Evolutionary conservation across 2,329 filamentous ascomycete species (phyloP), one percentile per base, ranked within the genome.

Genomic region (Neofusicoccum parvum): DNA sequence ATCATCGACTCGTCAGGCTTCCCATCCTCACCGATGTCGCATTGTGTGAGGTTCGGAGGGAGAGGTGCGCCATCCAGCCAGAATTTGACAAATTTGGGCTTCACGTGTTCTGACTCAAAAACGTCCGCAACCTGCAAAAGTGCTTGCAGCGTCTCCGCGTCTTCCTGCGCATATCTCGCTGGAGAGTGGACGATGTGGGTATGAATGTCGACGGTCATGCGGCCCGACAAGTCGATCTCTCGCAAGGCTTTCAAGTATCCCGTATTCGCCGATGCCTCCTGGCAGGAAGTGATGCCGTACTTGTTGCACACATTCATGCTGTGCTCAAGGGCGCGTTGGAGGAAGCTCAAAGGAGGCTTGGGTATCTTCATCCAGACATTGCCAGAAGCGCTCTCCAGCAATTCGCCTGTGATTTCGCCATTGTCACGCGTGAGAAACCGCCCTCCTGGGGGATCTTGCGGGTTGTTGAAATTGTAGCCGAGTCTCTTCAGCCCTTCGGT

Each of bases 51-150:
- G 1, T 74, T 64, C 3, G 74, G 75, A 10, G 72, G 70, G 3
- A 78, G 60, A 0, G 74, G 73, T 5, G 74, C 73, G 4, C 76
- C 75, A 54, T 78, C 75, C 34, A 78, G 70, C 62, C 75, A 70
- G 60, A 78, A 71, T 59, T 78, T 78, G 17, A 77, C 72, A 65
- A 78, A 78, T 7, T 69, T 68, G 0, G 75, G 75, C 34, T 72
- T 65, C 3, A 76, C 68, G 65, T 75, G 74, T 41, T 70, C 66
- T 15, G 71, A 75, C 11, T 69, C 66, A 62, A 72, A 71, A 2
- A 58, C 58, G 2, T 70, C 69, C 0, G 73, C 73, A 7, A 68
- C 53, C 14, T 74, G 71, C 11, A 76, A 63, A 10, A 75, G 67
- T 9, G 64, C 54, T 4, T 23, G 45, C 45, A 48, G 17, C 17